Evolutionary conservation across 305 asterid genomes (phyloP).

Genomic region (Nicotiana rustica): DNA sequence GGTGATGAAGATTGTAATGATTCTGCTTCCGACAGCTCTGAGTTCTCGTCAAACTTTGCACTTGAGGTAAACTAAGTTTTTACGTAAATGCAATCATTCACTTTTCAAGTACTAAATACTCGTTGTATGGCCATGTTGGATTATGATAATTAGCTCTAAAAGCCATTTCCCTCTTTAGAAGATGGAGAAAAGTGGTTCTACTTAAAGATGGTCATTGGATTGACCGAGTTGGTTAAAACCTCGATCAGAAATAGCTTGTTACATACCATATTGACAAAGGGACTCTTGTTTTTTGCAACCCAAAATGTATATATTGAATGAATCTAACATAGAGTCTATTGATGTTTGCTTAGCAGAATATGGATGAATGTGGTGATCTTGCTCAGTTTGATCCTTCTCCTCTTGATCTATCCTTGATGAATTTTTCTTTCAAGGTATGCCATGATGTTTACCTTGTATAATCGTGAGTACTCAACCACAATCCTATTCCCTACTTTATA

Average conservation of each 20-base stretch:
- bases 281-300: too few species aligned
- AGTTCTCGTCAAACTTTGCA: constrained; percentile 57
- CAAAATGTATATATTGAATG: too few species aligned
- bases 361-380: constrained; percentile 89
- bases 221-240: neutral
- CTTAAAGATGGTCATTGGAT: neutral
- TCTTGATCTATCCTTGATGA: constrained; percentile 79
- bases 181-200: constrained; percentile 22
- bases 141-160: neutral
- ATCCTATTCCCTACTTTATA: neutral
- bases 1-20: constrained; percentile 58
- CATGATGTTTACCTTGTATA: constrained; percentile 14
- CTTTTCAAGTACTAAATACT: constrained; percentile 33
- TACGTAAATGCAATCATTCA: constrained; percentile 5
- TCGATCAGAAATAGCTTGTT: neutral
- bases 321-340: neutral
- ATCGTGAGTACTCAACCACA: neutral
- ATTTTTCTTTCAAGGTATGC: constrained; percentile 94
- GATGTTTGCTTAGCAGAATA: constrained; percentile 54
- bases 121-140: neutral
- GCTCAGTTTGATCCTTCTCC: constrained; percentile 75
- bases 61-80: constrained; percentile 55
- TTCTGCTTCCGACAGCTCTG: constrained; percentile 72
- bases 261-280: neutral
- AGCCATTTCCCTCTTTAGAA: neutral